Base-by-base conservation (phyloP, 2,329 filamentous ascomycete genomes). In the Pseudocercospora cruenta region DNA sequence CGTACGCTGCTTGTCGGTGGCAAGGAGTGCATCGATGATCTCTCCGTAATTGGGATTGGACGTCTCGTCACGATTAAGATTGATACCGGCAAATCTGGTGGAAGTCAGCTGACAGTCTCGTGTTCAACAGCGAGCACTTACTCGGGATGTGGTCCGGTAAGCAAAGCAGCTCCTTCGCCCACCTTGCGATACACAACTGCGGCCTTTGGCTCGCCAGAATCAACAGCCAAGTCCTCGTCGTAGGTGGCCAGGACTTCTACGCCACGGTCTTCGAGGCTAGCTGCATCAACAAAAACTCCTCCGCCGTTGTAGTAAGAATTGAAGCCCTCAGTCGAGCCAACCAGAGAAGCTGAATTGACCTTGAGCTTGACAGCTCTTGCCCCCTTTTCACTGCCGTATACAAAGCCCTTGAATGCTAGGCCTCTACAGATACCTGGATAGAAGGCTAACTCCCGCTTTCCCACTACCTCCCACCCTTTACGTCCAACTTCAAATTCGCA, bases 401-500 rank as follows among this genome's bases (percentile, higher is more conserved):
- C 88, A 77, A 99, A 99, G 0, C 95, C 95, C 47, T 86, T 83
- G 78, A 96, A 97, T 3, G 94, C 94, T 66, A 92, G 86, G 0
- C 95, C 95, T 60, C 94, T 88, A 78, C 93, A 97, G 0, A 83
- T 89, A 0, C 93, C 94, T 0, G 94, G 93, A 75, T 91, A 99
- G 81, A 99, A 97, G 0, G 82, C 90, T 59, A 99, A 82, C 77
- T 99, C 95, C 45, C 95, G 85, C 54, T 89, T 85, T 0, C 95
- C 95, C 28, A 96, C 82, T 2, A 99, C 94, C 76, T 96, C 92
- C 81, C 98, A 86, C 1, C 86, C 85, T 70, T 85, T 86, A 75
- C 95, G 88, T 2, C 93, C 93, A 12, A 95, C 89, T 80, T 98
- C 94, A 70, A 98, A 99, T 78, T 99, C 95, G 76, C 94, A 97